Evolutionary conservation across 2,329 filamentous ascomycete genomes (phyloP), one percentile per base, ranked within the genome.

Genomic region (Penicillium sp.): DNA sequence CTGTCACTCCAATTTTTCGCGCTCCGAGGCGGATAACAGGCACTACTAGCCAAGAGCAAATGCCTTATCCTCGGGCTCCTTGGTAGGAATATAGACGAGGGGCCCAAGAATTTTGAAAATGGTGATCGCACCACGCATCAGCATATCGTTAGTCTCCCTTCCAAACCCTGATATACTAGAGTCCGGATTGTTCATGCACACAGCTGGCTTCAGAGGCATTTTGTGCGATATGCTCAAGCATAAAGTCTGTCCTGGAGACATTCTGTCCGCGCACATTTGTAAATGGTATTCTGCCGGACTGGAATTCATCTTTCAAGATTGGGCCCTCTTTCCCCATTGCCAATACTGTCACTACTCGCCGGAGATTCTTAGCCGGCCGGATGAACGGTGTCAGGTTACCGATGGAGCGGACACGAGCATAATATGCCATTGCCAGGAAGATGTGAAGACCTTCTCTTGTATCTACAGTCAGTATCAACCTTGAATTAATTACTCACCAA

Each of bases 1-100:
- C 61, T 26, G 33, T 9, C 2, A 46, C 49, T 39, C 28, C 53
- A 21, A 45, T 41, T 31, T 31, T 42, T 51, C 16, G 18, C 36
- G 1, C n/a, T n/a, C 42, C 65, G 34, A 6, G 62, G 39, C 7
- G 62, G 56, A 56, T 64, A 76, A n/a, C 64, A 63, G 2, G 65
- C 67, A 50, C 68, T 74, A 1, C 70, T 76, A 1, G 69, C 68
- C 13, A 65, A 60, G 46, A 76, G 79, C 46, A 78, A 56, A 61
- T 79, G 75, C 15, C 78, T 67, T 79, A n/a, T n/a, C 73, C 2
- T 76, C 78, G 28, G 70, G 73, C 59, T 80, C 76, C 43, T 69
- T 51, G 6, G 52, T 46, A 0, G 61, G 53, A 16, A 63, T 52
- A 4, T 57, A 54, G 8, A 68, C 6, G 21, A 56, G 51, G 42